Evolutionary conservation across 495 filamentous ascomycete species (phyloP).

Genomic region (Lophiotrema nucula): DNA sequence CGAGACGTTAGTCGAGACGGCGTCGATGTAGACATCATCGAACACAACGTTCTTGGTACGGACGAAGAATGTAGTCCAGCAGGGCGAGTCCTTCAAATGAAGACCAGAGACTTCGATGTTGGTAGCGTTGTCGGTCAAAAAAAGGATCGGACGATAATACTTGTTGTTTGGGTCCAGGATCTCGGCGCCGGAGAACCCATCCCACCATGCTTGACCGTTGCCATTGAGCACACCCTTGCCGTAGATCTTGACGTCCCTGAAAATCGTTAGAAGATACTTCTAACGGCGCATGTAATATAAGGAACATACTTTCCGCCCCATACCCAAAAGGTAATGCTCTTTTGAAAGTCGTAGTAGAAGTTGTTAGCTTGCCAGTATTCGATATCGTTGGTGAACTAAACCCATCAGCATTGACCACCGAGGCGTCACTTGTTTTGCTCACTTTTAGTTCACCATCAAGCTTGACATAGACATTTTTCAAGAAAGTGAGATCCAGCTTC

Average conservation of each 20-base stretch:
- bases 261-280: background rate
- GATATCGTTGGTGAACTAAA: conserved; percentile 61
- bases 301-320: conserved; percentile 47
- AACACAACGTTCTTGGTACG: conserved; percentile 69
- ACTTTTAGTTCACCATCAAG: conserved; percentile 24
- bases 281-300: background rate
- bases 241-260: conserved; percentile 64
- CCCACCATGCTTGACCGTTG: conserved; percentile 72
- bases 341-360: conserved; percentile 64
- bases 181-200: conserved; percentile 38
- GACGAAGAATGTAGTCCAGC: conserved; percentile 68
- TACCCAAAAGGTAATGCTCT: conserved; percentile 67
- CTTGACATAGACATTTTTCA: conserved; percentile 52
- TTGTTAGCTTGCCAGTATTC: conserved; percentile 65
- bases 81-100: conserved; percentile 62
- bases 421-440: background rate
- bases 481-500: conserved; percentile 63
- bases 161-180: conserved; percentile 28
- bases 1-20: conserved; percentile 20
- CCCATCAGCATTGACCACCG: background rate
- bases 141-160: conserved; percentile 59
- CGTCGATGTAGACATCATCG: conserved; percentile 63
- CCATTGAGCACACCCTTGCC: conserved; percentile 63
- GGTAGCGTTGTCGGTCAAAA: conserved; percentile 55
- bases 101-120: conserved; percentile 59